Percentiles rank a stretch among this genome's conserved stretches.
Conservation (phyloP, 352 stramenopile species). For the Blastocystis sp. region DNA sequence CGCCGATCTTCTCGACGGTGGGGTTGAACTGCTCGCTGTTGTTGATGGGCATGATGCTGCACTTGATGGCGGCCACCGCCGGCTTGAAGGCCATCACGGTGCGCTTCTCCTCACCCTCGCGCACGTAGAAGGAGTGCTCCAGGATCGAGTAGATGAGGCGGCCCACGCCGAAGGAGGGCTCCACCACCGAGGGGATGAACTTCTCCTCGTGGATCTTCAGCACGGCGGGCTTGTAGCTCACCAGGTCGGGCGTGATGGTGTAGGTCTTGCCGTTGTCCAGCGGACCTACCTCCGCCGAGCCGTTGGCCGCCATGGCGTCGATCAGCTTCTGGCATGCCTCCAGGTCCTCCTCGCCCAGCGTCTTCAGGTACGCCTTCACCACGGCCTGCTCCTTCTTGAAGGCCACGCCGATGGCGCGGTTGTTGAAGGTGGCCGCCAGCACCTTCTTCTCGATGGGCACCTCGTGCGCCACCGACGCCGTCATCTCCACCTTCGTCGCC, state of each 20-base stretch:
- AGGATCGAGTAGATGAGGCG: conserved; percentile 94
- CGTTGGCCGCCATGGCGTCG: conserved; percentile 13
- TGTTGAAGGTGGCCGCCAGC: conserved; percentile 90
- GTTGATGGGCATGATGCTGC: conserved; percentile 88
- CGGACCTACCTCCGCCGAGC: neutral
- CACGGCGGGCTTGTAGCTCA: conserved; percentile 87
- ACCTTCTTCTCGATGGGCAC: conserved; percentile 81
- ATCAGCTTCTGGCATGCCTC: conserved; percentile 35
- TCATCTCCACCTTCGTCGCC: conserved; percentile 79
- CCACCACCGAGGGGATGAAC: conserved; percentile 96
- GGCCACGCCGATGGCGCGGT: conserved; percentile 88
- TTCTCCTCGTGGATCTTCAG: conserved; percentile 91
- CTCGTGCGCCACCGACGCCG: conserved; percentile 82
- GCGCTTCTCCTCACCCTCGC: conserved; percentile 89
- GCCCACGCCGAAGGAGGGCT: conserved; percentile 97
- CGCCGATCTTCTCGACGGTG: conserved; percentile 79
- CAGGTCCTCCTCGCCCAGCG: conserved; percentile 4
- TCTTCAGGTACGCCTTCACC: conserved; percentile 78
- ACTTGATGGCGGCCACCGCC: conserved; percentile 95
- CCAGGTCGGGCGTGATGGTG: conserved; percentile 88
- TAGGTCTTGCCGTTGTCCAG: conserved; percentile 54
- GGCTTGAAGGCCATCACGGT: conserved; percentile 94
- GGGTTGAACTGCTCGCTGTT: conserved; percentile 82
- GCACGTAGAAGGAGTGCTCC: conserved; percentile 94
- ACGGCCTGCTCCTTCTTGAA: conserved; percentile 90